Conservation (phyloP, 768 basidiomycete genomes). For the Hypholoma sublateritium region DNA sequence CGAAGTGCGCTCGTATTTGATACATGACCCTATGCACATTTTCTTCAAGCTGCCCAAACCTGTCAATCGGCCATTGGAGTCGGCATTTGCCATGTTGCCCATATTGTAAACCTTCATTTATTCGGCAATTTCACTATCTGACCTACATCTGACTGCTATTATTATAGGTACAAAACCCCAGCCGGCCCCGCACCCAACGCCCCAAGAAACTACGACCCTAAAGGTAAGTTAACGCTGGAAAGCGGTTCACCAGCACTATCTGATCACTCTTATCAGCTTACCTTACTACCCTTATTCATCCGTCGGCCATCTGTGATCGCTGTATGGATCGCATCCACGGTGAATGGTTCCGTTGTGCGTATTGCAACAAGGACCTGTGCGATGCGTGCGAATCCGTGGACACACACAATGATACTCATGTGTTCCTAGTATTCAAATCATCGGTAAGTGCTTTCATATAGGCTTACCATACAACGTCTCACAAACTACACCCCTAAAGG, state of each 20-base stretch:
- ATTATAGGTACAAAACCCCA: constrained; percentile 58
- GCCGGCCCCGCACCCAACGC: constrained; percentile 52
- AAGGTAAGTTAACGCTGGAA: constrained; percentile 40
- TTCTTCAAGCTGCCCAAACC: constrained; percentile 89
- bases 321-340: constrained; percentile 84
- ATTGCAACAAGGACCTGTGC: constrained; percentile 88
- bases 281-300: constrained; percentile 58
- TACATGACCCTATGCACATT: constrained; percentile 83
- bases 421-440: constrained; percentile 89
- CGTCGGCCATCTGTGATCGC: constrained; percentile 78
- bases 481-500: constrained; percentile 32
- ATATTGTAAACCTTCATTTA: constrained; percentile 47
- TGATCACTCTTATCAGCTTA: constrained; percentile 48
- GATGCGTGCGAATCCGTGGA: constrained; percentile 77
- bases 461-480: neutral
- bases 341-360: constrained; percentile 88
- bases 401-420: constrained; percentile 78
- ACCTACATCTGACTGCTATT: neutral
- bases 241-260: neutral
- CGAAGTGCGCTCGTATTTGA: constrained; percentile 71
- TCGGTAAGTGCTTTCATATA: constrained; percentile 42
- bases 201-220: constrained; percentile 45
- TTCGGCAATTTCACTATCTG: constrained; percentile 2
- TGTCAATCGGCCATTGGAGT: constrained; percentile 56
- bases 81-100: constrained; percentile 64